These are phyloP conservation scores for Davidsoniella eucalypti DNA, from an alignment of 2,329 filamentous ascomycete species.

Conservation along the genomic window DNA sequence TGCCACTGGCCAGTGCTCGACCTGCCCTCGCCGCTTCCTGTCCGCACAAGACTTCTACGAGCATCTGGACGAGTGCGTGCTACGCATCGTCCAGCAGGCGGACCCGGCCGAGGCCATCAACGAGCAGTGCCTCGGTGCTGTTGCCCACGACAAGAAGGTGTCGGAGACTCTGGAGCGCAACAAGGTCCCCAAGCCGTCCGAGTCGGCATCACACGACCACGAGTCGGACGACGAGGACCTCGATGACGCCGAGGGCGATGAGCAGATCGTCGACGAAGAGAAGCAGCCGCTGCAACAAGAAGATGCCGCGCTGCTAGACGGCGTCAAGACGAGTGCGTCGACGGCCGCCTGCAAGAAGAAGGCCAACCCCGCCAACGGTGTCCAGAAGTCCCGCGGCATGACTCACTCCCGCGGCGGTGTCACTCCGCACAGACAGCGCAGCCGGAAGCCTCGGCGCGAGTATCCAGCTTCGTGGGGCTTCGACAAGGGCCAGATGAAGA, in stretches of 20 bases:
- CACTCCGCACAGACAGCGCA: constrained; percentile 39
- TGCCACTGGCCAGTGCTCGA: constrained; percentile 86
- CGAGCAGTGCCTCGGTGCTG: constrained; percentile 46
- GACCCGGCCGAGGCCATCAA: constrained; percentile 55
- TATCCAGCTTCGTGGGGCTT: constrained; percentile 93
- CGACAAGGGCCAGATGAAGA: constrained; percentile 83
- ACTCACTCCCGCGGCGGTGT: constrained; percentile 66
- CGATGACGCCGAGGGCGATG: constrained; percentile 30
- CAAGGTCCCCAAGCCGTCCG: constrained; percentile 33
- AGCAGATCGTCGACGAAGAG: constrained; percentile 15
- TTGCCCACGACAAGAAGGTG: constrained; percentile 46
- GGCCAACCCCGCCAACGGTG: constrained; percentile 37
- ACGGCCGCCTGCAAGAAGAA: constrained; percentile 35
- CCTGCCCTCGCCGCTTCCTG: constrained; percentile 76
- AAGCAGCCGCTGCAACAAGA: too few relatives aligned
- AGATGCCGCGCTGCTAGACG: constrained; percentile 28
- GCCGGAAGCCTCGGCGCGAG: constrained; percentile 81
- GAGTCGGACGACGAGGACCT: constrained; percentile 40
- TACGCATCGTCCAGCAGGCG: constrained; percentile 55
- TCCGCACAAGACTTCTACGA: constrained; percentile 98
- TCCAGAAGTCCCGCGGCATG: constrained; percentile 53
- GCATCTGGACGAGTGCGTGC: constrained; percentile 68
- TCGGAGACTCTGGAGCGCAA: constrained; percentile 48
- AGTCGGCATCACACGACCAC: constrained; percentile 33
- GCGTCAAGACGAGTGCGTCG: constrained; percentile 30